Conservation (phyloP, 2,329 filamentous ascomycete species). For the Aureobasidium sp. region DNA sequence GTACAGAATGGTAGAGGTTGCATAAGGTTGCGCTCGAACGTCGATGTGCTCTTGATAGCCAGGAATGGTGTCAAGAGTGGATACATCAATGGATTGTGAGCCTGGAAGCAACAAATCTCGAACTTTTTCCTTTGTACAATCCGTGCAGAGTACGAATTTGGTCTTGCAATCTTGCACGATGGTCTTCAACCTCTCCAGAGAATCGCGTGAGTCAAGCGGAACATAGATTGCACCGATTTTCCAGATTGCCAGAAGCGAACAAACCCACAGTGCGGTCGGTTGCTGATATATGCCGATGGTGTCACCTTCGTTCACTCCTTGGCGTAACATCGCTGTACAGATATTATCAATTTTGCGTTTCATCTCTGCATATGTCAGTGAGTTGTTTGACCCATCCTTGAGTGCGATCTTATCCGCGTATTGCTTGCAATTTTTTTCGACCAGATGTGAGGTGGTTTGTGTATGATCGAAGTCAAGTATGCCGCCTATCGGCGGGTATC, state of each 20-base stretch:
- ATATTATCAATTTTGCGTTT: not conserved
- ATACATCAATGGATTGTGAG: not conserved
- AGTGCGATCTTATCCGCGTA: not conserved
- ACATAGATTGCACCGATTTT: conserved; percentile 32
- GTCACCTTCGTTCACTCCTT: not conserved
- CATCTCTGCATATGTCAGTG: not conserved
- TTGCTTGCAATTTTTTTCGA: not conserved
- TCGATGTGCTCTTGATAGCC: conserved; percentile 16
- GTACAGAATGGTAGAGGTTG: conserved; percentile 28
- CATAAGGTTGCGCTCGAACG: conserved; percentile 17
- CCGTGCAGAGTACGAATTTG: conserved; percentile 24
- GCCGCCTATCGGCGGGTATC: no score
- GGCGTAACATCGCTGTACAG: not conserved
- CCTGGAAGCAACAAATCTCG: not conserved
- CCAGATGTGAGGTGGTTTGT: not conserved
- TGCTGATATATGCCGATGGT: not conserved
- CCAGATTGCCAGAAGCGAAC: conserved; percentile 37
- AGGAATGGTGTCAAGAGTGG: not conserved
- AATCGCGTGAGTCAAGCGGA: conserved; percentile 33
- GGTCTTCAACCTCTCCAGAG: conserved; percentile 27
- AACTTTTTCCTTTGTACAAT: not conserved
- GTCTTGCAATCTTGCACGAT: conserved; percentile 29
- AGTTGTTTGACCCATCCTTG: not conserved
- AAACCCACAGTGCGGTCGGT: conserved; percentile 28
- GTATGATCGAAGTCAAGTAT: not conserved